Percentiles rank a stretch among this genome's conserved stretches.
phyloP scores from a whole-genome alignment of 2,329 filamentous ascomycete genomes.

The Aspergillus neoniger region DNA sequence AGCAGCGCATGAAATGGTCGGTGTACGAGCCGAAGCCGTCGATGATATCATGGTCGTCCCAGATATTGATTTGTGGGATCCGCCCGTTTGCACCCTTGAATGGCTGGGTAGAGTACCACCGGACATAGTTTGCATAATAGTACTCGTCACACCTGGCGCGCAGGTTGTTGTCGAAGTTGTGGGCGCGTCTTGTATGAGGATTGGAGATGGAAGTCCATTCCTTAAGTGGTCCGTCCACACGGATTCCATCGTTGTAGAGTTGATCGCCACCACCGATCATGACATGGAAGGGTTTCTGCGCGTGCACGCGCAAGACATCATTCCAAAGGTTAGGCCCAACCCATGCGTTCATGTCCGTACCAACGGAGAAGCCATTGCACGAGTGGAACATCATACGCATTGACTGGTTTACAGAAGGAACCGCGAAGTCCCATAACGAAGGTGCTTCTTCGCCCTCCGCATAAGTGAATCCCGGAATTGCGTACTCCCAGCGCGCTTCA shows the following conservation, averaged over 20 bases:
- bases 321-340: conserved; percentile 65
- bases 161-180: conserved; percentile 66
- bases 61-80: conserved; percentile 66
- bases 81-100: conserved; percentile 63
- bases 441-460: conserved; percentile 58
- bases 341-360: conserved; percentile 65
- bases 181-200: conserved; percentile 61
- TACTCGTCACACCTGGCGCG: conserved; percentile 61
- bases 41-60: conserved; percentile 68
- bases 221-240: conserved; percentile 78
- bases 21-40: conserved; percentile 68
- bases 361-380: conserved; percentile 69
- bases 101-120: conserved; percentile 69
- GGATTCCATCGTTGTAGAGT: conserved; percentile 74
- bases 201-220: conserved; percentile 63
- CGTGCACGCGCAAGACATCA: conserved; percentile 63
- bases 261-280: conserved; percentile 93
- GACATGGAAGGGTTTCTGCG: conserved; percentile 62
- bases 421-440: conserved; percentile 55
- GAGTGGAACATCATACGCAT: conserved; percentile 72
- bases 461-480: conserved; percentile 66
- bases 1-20: conserved; percentile 66
- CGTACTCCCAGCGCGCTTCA: conserved; percentile 79
- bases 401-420: conserved; percentile 62
- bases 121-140: conserved; percentile 63